Evolutionary conservation across 73 alveolate species (phyloP).

Genomic region (Tetrahymena borealis): DNA sequence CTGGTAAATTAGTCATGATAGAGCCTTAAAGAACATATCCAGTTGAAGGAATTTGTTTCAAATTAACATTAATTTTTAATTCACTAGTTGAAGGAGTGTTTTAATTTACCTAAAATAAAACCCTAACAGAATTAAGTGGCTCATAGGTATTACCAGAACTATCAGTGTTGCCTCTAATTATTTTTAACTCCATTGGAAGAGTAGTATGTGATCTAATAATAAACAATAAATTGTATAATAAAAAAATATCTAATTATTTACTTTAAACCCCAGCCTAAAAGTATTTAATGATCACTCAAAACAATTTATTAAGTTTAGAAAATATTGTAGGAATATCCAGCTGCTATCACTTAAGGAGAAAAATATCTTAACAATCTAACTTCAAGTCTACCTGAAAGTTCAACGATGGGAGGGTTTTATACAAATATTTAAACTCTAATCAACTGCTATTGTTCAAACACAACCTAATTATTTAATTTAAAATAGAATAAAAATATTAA

Average conservation of each 20-base stretch:
- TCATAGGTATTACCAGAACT: not conserved
- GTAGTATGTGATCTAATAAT: not conserved
- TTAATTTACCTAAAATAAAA: not conserved
- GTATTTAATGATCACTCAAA: not conserved
- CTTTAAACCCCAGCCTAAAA: not conserved
- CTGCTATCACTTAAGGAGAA: not conserved
- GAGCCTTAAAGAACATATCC: not conserved
- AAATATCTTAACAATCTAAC: not conserved
- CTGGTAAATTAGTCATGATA: not conserved
- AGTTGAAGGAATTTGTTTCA: not conserved
- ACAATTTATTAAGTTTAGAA: not conserved
- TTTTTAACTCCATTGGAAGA: not conserved
- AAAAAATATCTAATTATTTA: not conserved
- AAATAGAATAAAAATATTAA: not conserved
- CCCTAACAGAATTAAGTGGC: not conserved
- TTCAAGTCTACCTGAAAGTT: not conserved
- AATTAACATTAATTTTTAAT: not conserved
- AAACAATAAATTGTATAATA: not conserved
- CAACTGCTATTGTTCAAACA: not conserved
- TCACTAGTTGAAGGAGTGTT: not conserved
- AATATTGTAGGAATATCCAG: not conserved
- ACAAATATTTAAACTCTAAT: not conserved
- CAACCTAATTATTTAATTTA: not conserved
- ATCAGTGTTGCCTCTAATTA: not conserved
- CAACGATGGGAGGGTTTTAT: not conserved